These are phyloP conservation scores for Funneliformis geosporum DNA, from an alignment of 192 early-diverging fungal genomes.

Conservation along the genomic window DNA sequence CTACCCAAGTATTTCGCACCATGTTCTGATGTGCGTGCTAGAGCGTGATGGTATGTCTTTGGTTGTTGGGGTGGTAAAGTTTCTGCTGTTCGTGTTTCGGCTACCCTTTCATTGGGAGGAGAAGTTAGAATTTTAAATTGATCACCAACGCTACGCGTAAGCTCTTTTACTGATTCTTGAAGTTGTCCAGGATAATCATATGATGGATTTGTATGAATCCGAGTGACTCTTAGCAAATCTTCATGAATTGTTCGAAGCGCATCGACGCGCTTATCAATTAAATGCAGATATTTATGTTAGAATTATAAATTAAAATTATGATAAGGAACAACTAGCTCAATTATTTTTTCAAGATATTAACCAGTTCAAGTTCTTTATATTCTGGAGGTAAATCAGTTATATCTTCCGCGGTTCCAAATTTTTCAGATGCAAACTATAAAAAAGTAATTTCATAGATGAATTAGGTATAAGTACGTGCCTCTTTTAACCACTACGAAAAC, in stretches of 20 bases:
- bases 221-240: conserved; percentile 71
- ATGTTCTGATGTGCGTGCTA: conserved; percentile 68
- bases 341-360: conserved; percentile 35
- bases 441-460: neutral
- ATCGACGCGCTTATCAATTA: conserved; percentile 67
- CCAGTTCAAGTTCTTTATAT: conserved; percentile 89
- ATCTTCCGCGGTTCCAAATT: conserved; percentile 75
- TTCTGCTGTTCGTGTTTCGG: conserved; percentile 36
- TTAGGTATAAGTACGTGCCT: neutral
- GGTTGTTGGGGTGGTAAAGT: conserved; percentile 42
- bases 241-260: conserved; percentile 68
- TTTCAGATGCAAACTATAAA: conserved; percentile 85
- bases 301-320: neutral
- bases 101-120: conserved; percentile 53
- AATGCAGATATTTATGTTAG: neutral
- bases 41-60: conserved; percentile 71
- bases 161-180: conserved; percentile 70
- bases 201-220: conserved; percentile 69
- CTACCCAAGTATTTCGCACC: conserved; percentile 67
- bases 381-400: conserved; percentile 93
- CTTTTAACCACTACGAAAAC: neutral
- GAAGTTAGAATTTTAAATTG: conserved; percentile 60
- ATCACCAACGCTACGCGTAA: conserved; percentile 67
- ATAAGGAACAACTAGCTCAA: neutral
- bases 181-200: conserved; percentile 77